Conservation (phyloP, 495 filamentous ascomycete species). For the Penicillium angulare region DNA sequence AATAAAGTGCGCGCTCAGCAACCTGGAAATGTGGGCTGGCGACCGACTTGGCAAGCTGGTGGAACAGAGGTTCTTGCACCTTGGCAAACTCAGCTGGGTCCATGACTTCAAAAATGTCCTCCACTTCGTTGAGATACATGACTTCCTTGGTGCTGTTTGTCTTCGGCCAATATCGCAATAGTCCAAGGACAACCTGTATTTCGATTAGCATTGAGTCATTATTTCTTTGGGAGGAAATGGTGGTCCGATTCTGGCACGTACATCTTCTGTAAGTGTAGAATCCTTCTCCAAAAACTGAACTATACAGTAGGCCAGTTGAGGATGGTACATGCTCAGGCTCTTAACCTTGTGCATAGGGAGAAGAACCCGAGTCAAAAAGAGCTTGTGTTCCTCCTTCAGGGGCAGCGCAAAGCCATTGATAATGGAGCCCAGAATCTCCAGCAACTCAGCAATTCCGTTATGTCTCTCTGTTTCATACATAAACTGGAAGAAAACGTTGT, state of each 20-base stretch:
- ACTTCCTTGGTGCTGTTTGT: conserved; percentile 99
- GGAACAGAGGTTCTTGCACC: conserved; percentile 95
- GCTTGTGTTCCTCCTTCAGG: conserved; percentile 97
- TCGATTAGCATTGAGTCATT: not conserved
- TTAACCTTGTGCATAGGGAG: conserved; percentile 97
- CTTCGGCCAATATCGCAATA: conserved; percentile 98
- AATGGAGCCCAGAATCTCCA: conserved; percentile 97
- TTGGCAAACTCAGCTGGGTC: conserved; percentile 98
- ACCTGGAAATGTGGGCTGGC: conserved; percentile 99
- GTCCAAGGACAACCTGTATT: conserved; percentile 80
- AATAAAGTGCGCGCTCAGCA: conserved; percentile 94
- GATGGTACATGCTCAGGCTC: conserved; percentile 99
- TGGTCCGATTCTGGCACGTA: no score
- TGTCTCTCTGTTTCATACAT: conserved; percentile 98
- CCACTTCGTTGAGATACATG: conserved; percentile 99
- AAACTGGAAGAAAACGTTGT: conserved; percentile 99
- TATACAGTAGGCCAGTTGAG: conserved; percentile 97
- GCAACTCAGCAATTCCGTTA: conserved; percentile 94
- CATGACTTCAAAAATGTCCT: conserved; percentile 99
- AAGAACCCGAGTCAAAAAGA: conserved; percentile 91
- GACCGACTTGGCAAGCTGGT: conserved; percentile 95
- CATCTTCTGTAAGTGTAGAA: conserved; percentile 94
- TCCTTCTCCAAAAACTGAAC: conserved; percentile 99
- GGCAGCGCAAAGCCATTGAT: conserved; percentile 99
- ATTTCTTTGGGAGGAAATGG: not conserved